Base-by-base conservation (phyloP, 2,329 filamentous ascomycete genomes). In the Neopestalotiopsis rosae region DNA sequence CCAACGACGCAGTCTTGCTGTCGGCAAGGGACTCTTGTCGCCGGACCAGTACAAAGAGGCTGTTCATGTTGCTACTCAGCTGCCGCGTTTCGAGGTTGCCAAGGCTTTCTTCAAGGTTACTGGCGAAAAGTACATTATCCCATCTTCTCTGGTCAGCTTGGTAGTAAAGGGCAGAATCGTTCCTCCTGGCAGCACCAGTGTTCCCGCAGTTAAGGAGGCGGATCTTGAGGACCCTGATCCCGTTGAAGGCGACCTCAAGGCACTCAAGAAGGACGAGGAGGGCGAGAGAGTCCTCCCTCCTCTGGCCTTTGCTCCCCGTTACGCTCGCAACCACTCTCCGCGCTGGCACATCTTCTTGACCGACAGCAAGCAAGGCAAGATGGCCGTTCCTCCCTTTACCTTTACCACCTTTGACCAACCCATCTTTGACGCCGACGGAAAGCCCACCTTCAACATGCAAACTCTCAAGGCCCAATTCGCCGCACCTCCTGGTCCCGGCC, bases 101-200 rank as follows among this genome's bases (percentile, higher is more conserved):
- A 97, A 94, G 83, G 94, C 94, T 7, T 99, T 97, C 83, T 99
- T 99, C 90, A 99, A 99, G 86, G 97, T 99, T 61, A 91, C 94
- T 66, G 96, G 96, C 78, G 97, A 99, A 83, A 93, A 92, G 73
- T 92, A 92, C 79, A 94, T 99, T 77, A 97, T 95, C 40, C 95
- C 96, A 6, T 94, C 92, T 69, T 97, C 94, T 68, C 88, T 99
- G 49, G 95, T 98, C 28, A 95, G 95, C 71, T 91, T 99, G 38
- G 94, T 99, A 65, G 90, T 99, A 79, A 99, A 99, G 85, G 94
- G 93, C 40, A 94, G 96, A 68, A 92, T 98, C 77, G 91, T 98
- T 62, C 96, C 96, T 5, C 95, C 96, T 4, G 95, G 95, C 61
- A 91, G 89, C 72, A 87, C 88, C 30, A 86, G 92, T 66, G 85